Base-by-base conservation (phyloP, 2,329 filamentous ascomycete species). In the Trichoderma atrobrunneum region DNA sequence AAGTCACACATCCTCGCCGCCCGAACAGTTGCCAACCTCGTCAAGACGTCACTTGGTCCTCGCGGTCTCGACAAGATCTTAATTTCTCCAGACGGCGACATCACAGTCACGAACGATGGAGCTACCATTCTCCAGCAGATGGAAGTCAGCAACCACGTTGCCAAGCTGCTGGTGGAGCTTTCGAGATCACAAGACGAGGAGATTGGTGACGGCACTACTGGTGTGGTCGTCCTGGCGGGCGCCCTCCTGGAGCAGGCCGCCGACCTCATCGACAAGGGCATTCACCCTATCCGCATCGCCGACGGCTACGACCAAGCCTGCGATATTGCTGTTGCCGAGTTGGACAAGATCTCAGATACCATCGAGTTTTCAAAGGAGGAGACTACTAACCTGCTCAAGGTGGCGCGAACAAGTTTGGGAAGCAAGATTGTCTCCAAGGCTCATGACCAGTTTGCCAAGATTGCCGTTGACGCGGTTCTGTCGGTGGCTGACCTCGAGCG, bases 381-480 rank as follows among this genome's bases (percentile, higher is more conserved):
- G 78, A 97, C 91, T 72, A 85, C 90, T 77, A 98, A 98, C 85
- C 87, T 99, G 54, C 87, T 96, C 83, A 96, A 96, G 87, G 96
- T 98, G 39, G 96, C 96, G 73, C 94, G 94, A 84, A 99, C 96
- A 74, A 96, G 94, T 83, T 85, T 99, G 81, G 96, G 97, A 77
- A 97, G 94, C 88, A 99, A 99, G 87, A 99, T 99, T 80, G 96
- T 99, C 64, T 98, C 95, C 81, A 99, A 98, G 84, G 93, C 96
- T 56, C 96, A 99, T 84, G 95, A 98, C 83, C 95, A 98, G 81
- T 99, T 99, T 80, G 93, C 96, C 79, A 92, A 97, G 77, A 99
- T 99, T 79, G 96, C 96, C 69, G 94, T 99, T 60, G 96, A 99
- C 80, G 97, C 96, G 57, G 95, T 99, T 64, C 89, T 99, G 73